A percentile compares a stretch with the other conserved stretches of the same genome.
phyloP scores from a whole-genome alignment of 768 basidiomycete genomes.

The Suillus plorans region DNA sequence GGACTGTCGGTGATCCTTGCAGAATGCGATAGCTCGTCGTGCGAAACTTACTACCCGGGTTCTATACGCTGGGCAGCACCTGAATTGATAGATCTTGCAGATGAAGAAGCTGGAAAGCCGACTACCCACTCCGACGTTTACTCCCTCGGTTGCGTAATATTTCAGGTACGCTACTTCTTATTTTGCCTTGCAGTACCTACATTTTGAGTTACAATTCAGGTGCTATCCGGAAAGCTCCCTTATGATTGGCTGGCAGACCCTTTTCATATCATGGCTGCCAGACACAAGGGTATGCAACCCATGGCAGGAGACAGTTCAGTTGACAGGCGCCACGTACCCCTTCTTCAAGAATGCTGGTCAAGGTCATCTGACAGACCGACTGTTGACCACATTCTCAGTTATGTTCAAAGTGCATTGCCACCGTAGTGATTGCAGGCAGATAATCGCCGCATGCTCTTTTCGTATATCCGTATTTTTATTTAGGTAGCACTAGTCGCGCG shows the following conservation, averaged over 20 bases:
- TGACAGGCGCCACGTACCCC: not conserved
- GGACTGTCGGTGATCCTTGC: slow-evolving; percentile 7
- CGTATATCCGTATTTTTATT: not conserved
- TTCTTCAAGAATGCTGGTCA: slow-evolving; percentile 3
- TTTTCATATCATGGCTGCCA: slow-evolving; percentile 1
- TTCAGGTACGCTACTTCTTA: slow-evolving; percentile 3
- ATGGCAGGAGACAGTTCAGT: not conserved
- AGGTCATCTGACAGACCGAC: not conserved
- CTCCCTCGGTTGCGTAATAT: slow-evolving; percentile 7
- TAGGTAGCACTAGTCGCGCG: not conserved
- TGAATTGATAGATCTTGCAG: slow-evolving; percentile 3
- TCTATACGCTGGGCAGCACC: slow-evolving; percentile 12
- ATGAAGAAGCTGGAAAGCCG: not conserved
- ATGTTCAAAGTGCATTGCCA: not conserved
- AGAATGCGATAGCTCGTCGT: not conserved
- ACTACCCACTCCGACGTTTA: slow-evolving; percentile 7
- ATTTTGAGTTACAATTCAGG: slow-evolving; percentile 1
- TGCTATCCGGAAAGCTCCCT: slow-evolving; percentile 9
- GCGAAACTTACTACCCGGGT: not conserved
- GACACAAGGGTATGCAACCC: not conserved
- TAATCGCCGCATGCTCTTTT: not conserved
- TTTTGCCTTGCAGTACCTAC: not conserved
- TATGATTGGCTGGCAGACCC: slow-evolving; percentile 7
- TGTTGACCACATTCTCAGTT: not conserved
- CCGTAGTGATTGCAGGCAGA: not conserved